Evolutionary conservation across 2,329 filamentous ascomycete species (phyloP).

Genomic region (Acarospora socialis): DNA sequence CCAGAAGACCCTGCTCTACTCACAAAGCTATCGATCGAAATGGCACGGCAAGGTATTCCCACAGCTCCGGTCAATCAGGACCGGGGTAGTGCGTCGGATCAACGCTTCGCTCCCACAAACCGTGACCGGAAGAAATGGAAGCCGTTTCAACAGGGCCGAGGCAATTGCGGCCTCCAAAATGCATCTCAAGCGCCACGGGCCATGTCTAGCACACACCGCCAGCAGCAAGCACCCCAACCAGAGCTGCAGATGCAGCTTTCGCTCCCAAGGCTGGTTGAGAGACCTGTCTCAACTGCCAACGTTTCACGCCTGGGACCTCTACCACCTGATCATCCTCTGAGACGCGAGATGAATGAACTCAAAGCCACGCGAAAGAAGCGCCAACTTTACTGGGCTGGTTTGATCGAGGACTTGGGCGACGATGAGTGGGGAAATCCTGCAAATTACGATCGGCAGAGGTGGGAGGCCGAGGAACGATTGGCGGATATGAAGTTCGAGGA

Average conservation of each 20-base stretch:
- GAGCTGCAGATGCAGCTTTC: background rate
- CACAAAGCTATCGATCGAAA: too few species aligned
- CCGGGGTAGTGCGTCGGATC: too few species aligned
- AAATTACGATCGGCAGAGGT: background rate
- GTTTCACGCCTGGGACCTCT: background rate
- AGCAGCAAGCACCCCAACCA: background rate
- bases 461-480: background rate
- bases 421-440: background rate
- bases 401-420: background rate
- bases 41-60: too few species aligned
- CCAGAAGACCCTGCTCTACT: too few species aligned
- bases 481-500: background rate
- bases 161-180: background rate
- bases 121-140: too few species aligned
- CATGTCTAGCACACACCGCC: background rate
- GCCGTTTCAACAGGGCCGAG: too few species aligned
- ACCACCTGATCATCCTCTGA: conserved; percentile 1
- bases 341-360: background rate
- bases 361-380: background rate
- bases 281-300: background rate
- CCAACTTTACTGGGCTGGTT: background rate
- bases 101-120: too few species aligned
- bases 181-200: background rate
- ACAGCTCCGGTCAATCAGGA: too few species aligned
- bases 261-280: background rate